Evolutionary conservation across 2,329 filamentous ascomycete genomes (phyloP), one percentile per base, ranked within the genome.

Genomic region (Chaetomiaceae sp.): DNA sequence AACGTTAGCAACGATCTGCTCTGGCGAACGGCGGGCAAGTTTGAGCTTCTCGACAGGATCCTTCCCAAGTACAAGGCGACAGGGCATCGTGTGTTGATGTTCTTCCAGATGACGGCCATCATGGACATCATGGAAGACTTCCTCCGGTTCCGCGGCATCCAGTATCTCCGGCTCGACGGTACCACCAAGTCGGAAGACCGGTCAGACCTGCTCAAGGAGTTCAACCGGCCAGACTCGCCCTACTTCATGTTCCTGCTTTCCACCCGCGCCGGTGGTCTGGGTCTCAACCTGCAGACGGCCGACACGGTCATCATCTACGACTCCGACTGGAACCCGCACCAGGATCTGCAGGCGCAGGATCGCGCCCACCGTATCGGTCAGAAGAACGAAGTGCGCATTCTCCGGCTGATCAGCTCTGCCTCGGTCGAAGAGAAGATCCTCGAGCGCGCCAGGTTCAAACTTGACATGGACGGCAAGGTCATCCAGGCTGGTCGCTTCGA

Each of bases 51-150:
- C 23, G 94, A 99, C 69, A 82, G 94, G 47, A 79, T 99, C 57
- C 71, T 99, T 59, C 94, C 94, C 43, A 99, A 99, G 73, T 97
- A 99, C 71, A 83, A 89, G 63, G 85, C 81, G 3, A 91, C 89
- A 1, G 90, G 90, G 15, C 94, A 99, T 82, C 88, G 94, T 71
- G 91, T 97, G 25, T 79, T 99, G 69, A 97, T 99, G 88, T 99
- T 99, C 81, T 99, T 99, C 80, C 94, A 99, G 71, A 99, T 99
- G 94, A 99, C 94, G 4, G 91, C 95, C 58, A 99, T 99, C 68
- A 99, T 99, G 94, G 96, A 99, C 72, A 99, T 99, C 66, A 97
- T 99, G 94, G 94, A 99, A 65, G 94, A 99, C 69, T 99, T 95
- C 69, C 73, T 99, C 58, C 87, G 92, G 3, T 87, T 90, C 66